These are phyloP conservation scores for Lachancea waltii DNA, from an alignment of 805 yeast species.

Conservation along the genomic window DNA sequence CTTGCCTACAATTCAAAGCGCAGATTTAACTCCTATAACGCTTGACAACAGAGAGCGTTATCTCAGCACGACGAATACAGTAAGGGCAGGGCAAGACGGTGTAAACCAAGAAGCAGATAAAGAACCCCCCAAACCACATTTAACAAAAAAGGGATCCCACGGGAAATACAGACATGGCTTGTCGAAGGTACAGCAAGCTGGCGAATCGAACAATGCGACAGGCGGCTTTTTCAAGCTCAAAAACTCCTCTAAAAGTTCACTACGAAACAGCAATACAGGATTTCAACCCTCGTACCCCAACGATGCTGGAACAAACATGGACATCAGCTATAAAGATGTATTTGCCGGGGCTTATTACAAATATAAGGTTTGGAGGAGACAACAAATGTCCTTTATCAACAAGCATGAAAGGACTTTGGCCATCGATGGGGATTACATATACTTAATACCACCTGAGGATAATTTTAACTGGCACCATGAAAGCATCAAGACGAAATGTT, in stretches of 20 bases:
- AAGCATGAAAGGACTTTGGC: constrained; percentile 79
- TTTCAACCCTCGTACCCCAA: constrained; percentile 15
- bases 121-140: too few species aligned
- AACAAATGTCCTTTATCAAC: constrained; percentile 69
- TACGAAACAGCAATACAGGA: constrained; percentile 15
- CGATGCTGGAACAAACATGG: constrained; percentile 16
- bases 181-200: constrained; percentile 12
- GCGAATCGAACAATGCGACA: constrained; percentile 2
- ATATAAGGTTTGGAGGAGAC: constrained; percentile 84
- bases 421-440: constrained; percentile 90
- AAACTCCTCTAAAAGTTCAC: constrained; percentile 31
- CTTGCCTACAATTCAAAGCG: constrained; percentile 32
- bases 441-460: constrained; percentile 73
- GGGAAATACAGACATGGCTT: constrained; percentile 20
- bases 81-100: not conserved
- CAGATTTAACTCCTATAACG: constrained; percentile 31
- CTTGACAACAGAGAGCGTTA: constrained; percentile 21
- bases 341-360: constrained; percentile 60
- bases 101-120: not conserved
- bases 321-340: constrained; percentile 30
- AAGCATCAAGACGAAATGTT: constrained; percentile 73
- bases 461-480: constrained; percentile 64
- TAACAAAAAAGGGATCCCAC: too few species aligned
- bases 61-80: constrained; percentile 10
- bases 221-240: constrained; percentile 31